Evolutionary conservation across 2,329 filamentous ascomycete genomes (phyloP).

Genomic region (Rosellinia necatrix): DNA sequence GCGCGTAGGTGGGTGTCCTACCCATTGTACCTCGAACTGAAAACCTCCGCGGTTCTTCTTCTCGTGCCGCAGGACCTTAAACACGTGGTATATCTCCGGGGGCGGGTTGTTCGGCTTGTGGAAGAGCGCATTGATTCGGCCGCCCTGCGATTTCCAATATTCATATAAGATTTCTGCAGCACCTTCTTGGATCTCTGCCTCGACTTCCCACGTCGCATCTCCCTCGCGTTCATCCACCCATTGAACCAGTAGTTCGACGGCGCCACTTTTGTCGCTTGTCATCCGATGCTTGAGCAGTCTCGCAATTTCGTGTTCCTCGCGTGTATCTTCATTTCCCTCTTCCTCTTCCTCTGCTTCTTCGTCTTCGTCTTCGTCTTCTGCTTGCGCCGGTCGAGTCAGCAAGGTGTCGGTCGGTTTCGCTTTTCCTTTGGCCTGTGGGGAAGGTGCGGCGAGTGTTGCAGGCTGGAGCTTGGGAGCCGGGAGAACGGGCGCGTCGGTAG

Average conservation of each 20-base stretch:
- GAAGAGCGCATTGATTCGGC: slow-evolving; percentile 39
- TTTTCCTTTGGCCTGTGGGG: slow-evolving; percentile 19
- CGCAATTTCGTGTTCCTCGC: slow-evolving; percentile 36
- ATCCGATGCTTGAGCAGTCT: slow-evolving; percentile 37
- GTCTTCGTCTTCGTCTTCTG: slow-evolving; percentile 4
- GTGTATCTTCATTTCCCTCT: slow-evolving; percentile 25
- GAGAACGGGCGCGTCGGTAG: neutral
- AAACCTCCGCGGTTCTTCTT: slow-evolving; percentile 37
- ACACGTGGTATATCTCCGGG: slow-evolving; percentile 38
- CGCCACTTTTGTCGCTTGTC: slow-evolving; percentile 27
- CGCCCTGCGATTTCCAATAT: slow-evolving; percentile 42
- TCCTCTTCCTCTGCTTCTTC: slow-evolving; percentile 16
- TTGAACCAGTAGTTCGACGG: slow-evolving; percentile 40
- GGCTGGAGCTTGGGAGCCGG: slow-evolving; percentile 11
- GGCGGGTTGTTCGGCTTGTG: slow-evolving; percentile 34
- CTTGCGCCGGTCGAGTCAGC: neutral
- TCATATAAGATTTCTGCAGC: slow-evolving; percentile 40
- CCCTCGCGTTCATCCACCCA: slow-evolving; percentile 37
- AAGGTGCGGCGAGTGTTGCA: slow-evolving; percentile 6
- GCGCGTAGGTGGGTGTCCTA: slow-evolving; percentile 38
- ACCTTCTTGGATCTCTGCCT: slow-evolving; percentile 42
- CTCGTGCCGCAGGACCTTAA: slow-evolving; percentile 37
- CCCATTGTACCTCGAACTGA: slow-evolving; percentile 42
- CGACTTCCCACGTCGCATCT: slow-evolving; percentile 42
- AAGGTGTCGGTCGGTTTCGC: slow-evolving; percentile 11